Percentiles rank a stretch among this genome's conserved stretches.
phyloP scores from a whole-genome alignment of 176 grass and related monocot species.

The Aegilops speltoides region DNA sequence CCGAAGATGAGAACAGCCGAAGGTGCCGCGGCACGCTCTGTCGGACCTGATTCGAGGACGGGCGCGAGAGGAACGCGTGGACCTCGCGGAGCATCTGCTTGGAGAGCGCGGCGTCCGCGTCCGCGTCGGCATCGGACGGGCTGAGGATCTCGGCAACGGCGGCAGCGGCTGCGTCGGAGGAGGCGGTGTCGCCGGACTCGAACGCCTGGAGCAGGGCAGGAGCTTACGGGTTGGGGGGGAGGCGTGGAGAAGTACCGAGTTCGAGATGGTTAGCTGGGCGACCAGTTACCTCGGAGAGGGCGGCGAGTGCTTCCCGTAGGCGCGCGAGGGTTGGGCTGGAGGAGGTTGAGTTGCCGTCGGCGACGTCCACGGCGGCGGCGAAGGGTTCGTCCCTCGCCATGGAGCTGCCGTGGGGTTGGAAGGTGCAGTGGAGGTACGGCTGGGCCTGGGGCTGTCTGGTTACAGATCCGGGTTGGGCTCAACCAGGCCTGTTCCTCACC shows the following conservation, averaged over 20 bases:
- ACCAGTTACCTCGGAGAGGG: constrained; percentile 28
- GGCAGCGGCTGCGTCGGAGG: not conserved
- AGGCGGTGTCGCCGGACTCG: constrained; percentile 17
- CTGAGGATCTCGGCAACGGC: constrained; percentile 17
- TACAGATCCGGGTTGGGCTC: not conserved
- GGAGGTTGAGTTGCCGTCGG: not conserved
- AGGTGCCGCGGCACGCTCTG: not conserved
- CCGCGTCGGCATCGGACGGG: not conserved
- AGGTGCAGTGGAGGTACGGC: not conserved
- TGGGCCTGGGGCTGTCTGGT: not conserved
- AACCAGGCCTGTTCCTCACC: not conserved
- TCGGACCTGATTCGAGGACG: constrained; percentile 49
- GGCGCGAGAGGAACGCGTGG: constrained; percentile 33
- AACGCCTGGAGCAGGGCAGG: constrained; percentile 27
- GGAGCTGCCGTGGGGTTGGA: not conserved
- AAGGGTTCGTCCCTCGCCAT: constrained; percentile 28
- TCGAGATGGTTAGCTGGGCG: not conserved
- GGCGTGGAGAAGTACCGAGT: not conserved
- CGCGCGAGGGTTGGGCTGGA: not conserved
- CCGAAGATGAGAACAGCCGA: not conserved
- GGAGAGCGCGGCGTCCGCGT: not conserved
- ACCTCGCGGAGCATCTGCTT: constrained; percentile 56
- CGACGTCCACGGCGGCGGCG: not conserved
- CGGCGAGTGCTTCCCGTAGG: constrained; percentile 27
- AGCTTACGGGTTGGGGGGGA: constrained; percentile 5